phyloP scores from a whole-genome alignment of 2,329 filamentous ascomycete species.

The Neonectria sp. region DNA sequence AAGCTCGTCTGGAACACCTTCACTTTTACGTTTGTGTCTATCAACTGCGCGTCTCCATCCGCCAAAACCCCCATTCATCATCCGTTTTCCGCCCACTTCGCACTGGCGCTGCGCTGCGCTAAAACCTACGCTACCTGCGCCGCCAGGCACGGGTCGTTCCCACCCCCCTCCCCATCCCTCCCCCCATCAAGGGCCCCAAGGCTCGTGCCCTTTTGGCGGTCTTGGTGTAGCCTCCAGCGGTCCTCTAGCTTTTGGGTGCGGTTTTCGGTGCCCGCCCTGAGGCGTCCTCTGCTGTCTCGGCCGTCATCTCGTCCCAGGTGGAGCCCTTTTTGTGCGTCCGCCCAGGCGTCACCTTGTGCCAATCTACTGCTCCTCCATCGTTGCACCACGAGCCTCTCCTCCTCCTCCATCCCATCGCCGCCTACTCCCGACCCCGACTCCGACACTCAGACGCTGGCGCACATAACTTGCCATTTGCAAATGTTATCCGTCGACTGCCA shows the following conservation, averaged over 20 bases:
- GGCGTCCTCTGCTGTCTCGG: conserved; percentile 47
- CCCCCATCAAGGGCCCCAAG: conserved; percentile 44
- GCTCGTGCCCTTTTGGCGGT: conserved; percentile 48
- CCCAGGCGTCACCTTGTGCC: conserved; percentile 51
- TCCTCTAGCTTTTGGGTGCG: conserved; percentile 38
- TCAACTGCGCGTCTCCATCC: conserved; percentile 14
- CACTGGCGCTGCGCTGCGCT: conserved; percentile 45
- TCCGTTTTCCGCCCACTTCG: conserved; percentile 37
- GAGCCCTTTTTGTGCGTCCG: conserved; percentile 50
- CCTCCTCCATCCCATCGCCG: conserved; percentile 47
- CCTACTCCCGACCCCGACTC: conserved; percentile 36
- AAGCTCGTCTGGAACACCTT: conserved; percentile 27
- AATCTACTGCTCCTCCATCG: conserved; percentile 51
- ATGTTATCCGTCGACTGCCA: conserved; percentile 49
- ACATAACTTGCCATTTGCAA: conserved; percentile 45
- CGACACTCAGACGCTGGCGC: conserved; percentile 48
- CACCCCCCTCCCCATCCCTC: conserved; percentile 45
- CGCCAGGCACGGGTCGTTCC: conserved; percentile 50
- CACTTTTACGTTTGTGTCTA: conserved; percentile 24
- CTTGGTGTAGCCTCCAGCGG: conserved; percentile 34
- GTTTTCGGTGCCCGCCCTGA: conserved; percentile 37
- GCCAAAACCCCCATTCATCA: conserved; percentile 26
- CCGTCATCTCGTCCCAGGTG: conserved; percentile 53
- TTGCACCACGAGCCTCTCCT: conserved; percentile 51
- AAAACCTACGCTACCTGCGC: conserved; percentile 49